These are phyloP conservation scores for Vitis cinerea DNA, from an alignment of 164 flowering plant species.

Conservation along the genomic window DNA sequence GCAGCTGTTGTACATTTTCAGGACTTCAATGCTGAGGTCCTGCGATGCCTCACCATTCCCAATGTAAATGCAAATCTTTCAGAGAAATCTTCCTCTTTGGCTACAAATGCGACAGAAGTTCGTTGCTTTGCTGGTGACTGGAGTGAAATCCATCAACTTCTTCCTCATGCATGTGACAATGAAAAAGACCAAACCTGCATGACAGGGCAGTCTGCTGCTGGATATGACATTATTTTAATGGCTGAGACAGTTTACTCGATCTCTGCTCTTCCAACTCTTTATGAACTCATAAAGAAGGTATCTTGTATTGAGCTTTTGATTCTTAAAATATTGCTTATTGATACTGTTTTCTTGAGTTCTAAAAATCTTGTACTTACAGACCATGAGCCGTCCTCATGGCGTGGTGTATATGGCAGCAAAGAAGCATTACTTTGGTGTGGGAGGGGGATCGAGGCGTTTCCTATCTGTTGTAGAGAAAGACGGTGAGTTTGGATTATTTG, in stretches of 20 bases:
- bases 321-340: neutral
- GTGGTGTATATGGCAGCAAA: constrained; percentile 85
- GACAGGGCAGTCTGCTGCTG: constrained; percentile 27
- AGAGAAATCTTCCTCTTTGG: constrained; percentile 12
- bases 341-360: constrained; percentile 6
- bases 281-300: constrained; percentile 82
- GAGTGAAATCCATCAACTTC: constrained; percentile 65
- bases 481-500: constrained; percentile 44
- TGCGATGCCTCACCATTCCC: constrained; percentile 79
- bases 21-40: constrained; percentile 94
- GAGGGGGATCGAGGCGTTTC: constrained; percentile 89
- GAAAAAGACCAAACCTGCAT: constrained; percentile 16
- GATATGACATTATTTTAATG: constrained; percentile 91
- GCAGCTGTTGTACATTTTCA: constrained; percentile 80
- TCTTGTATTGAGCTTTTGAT: constrained; percentile 2
- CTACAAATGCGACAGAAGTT: constrained; percentile 29
- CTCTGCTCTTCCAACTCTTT: constrained; percentile 58
- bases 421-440: constrained; percentile 96
- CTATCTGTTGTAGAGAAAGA: constrained; percentile 76
- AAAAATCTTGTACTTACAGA: constrained; percentile 39
- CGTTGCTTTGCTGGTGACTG: constrained; percentile 91
- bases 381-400: constrained; percentile 65
- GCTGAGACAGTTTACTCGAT: constrained; percentile 94
- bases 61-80: constrained; percentile 71
- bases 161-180: constrained; percentile 28